A percentile compares a stretch with the other conserved stretches of the same genome.
Conservation (phyloP, 169 alveolate genomes). For the Theileria orientalis region DNA sequence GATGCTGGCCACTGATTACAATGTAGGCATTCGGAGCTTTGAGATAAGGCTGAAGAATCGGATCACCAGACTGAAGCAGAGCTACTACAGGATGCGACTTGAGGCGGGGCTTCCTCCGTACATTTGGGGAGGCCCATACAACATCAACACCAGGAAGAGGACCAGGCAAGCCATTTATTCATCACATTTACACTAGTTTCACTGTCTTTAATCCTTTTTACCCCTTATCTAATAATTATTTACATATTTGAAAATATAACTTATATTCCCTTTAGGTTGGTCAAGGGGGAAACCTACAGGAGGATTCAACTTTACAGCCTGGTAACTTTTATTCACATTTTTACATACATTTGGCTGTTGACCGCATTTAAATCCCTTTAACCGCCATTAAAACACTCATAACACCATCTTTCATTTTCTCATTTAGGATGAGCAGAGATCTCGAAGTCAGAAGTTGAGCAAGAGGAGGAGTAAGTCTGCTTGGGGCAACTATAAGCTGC, state of each 20-base stretch:
- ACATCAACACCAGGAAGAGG: constrained; percentile 51
- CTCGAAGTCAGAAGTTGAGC: constrained; percentile 65
- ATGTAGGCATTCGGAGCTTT: constrained; percentile 54
- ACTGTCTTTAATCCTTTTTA: too few species aligned
- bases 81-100: constrained; percentile 49
- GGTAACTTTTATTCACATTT: constrained; percentile 28
- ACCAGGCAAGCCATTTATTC: constrained; percentile 28
- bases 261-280: constrained; percentile 16
- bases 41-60: constrained; percentile 57
- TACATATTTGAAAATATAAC: not conserved
- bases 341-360: not conserved
- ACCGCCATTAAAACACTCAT: too few species aligned
- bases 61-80: constrained; percentile 37
- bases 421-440: constrained; percentile 69
- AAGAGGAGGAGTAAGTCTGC: constrained; percentile 51
- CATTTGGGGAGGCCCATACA: constrained; percentile 68
- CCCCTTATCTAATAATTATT: not conserved
- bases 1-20: not conserved
- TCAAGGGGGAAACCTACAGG: constrained; percentile 61
- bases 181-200: not conserved
- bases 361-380: too few species aligned
- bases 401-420: too few species aligned
- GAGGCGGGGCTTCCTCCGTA: constrained; percentile 68
- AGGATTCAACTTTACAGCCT: constrained; percentile 57
- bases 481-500: constrained; percentile 71